A percentile compares a stretch with the other conserved stretches of the same genome.
Conservation (phyloP, 1,284 basidiomycete genomes). For the Boletus sp. region DNA sequence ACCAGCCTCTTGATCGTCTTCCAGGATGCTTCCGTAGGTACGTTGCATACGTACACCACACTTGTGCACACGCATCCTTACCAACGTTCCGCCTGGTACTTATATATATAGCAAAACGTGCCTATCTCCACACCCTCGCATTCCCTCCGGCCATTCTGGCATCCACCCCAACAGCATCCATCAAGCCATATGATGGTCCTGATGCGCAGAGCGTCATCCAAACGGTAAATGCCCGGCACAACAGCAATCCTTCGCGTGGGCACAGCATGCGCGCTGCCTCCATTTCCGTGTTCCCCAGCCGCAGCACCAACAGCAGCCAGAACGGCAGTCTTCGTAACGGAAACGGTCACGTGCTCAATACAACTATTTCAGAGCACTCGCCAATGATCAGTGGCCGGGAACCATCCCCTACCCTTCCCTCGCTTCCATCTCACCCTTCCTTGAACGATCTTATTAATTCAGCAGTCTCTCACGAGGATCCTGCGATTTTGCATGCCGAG, state of each 20-base stretch:
- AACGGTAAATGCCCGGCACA: constrained; percentile 75
- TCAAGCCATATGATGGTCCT: constrained; percentile 90
- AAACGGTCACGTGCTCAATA: constrained; percentile 38
- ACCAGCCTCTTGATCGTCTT: constrained; percentile 95
- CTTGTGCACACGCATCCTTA: not conserved
- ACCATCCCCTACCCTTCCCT: constrained; percentile 77
- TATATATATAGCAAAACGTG: constrained; percentile 72
- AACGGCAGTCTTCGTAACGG: constrained; percentile 38
- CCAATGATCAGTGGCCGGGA: constrained; percentile 46
- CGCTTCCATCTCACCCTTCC: constrained; percentile 73
- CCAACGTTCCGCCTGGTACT: not conserved
- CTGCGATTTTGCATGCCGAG: constrained; percentile 49
- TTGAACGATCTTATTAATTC: constrained; percentile 77
- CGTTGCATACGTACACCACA: constrained; percentile 34
- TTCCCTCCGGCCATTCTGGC: constrained; percentile 74
- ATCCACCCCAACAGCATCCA: constrained; percentile 53
- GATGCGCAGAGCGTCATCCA: constrained; percentile 90
- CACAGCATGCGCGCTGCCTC: constrained; percentile 68
- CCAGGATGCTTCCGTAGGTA: constrained; percentile 76
- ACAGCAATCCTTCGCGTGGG: constrained; percentile 55
- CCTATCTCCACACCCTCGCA: constrained; percentile 85
- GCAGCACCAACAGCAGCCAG: constrained; percentile 39
- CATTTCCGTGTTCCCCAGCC: constrained; percentile 59
- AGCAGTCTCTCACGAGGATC: constrained; percentile 50
- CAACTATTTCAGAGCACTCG: constrained; percentile 51